Conservation (phyloP, 2,329 filamentous ascomycete genomes). For the Samsoniella hepiali region DNA sequence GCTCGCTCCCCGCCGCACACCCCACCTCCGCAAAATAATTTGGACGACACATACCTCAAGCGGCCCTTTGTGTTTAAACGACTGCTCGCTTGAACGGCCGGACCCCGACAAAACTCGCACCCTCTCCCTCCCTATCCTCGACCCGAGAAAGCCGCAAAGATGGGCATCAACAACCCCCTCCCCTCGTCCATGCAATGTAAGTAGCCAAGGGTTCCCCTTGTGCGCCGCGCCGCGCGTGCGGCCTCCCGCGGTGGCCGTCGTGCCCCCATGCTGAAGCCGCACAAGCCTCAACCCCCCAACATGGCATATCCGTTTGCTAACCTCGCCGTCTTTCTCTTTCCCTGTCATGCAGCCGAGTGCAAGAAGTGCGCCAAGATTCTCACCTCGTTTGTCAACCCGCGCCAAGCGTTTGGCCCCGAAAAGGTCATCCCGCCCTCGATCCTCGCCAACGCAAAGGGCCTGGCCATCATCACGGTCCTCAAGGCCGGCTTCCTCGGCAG, state of each 20-base stretch:
- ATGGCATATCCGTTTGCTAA: not conserved
- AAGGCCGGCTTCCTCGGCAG: slow-evolving; percentile 85
- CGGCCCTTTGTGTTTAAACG: slow-evolving; percentile 5
- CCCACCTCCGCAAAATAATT: slow-evolving; percentile 14
- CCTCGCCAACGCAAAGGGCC: slow-evolving; percentile 86
- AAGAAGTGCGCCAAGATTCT: slow-evolving; percentile 97
- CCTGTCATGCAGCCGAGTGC: slow-evolving; percentile 71
- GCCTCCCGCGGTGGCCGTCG: not conserved
- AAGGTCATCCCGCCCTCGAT: slow-evolving; percentile 93
- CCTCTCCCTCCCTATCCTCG: not conserved
- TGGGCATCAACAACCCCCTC: slow-evolving; percentile 66
- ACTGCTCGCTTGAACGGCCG: not conserved
- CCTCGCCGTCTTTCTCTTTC: slow-evolving; percentile 19
- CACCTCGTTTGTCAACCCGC: slow-evolving; percentile 88
- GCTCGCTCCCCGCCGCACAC: not conserved
- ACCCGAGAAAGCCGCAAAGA: slow-evolving; percentile 29
- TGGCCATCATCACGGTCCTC: slow-evolving; percentile 81
- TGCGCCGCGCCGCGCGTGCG: not conserved
- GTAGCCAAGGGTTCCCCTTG: slow-evolving; percentile 30
- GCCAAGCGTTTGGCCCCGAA: slow-evolving; percentile 90
- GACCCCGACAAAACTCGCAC: not conserved
- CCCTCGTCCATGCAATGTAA: slow-evolving; percentile 66
- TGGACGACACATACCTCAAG: not conserved
- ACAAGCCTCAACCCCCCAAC: not conserved
- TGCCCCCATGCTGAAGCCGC: not conserved